phyloP scores from a whole-genome alignment of 305 asterid species.

The Solanum chacoense region DNA sequence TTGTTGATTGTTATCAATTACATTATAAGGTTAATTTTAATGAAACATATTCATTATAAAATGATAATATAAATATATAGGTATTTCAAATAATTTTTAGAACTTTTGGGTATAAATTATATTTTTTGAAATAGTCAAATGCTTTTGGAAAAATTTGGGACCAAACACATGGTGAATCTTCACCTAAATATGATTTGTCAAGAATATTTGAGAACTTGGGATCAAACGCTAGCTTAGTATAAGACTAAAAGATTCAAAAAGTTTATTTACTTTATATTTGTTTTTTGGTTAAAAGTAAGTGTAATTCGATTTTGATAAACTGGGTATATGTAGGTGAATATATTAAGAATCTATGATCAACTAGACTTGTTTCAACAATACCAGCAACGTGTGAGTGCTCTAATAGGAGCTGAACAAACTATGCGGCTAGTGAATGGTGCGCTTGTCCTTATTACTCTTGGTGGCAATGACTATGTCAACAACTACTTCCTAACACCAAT shows the following conservation, averaged over 20 bases:
- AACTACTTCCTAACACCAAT: conserved; percentile 41
- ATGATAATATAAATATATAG: too few species aligned
- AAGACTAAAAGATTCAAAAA: too few species aligned
- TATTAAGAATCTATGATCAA: conserved; percentile 29
- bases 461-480: conserved; percentile 58
- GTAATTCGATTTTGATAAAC: background rate
- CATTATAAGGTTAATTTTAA: too few species aligned
- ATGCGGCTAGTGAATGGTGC: conserved; percentile 26
- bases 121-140: background rate
- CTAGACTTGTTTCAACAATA: conserved; percentile 22
- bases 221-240: background rate
- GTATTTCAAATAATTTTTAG: too few species aligned
- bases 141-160: background rate
- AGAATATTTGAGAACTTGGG: background rate
- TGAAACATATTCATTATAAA: background rate
- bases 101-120: too few species aligned
- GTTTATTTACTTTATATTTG: background rate
- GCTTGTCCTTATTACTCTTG: conserved; percentile 36
- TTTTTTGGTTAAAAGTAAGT: background rate
- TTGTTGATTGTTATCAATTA: background rate
- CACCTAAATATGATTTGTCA: background rate
- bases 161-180: too few species aligned
- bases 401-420: conserved; percentile 28
- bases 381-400: conserved; percentile 21
- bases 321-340: conserved; percentile 16